Percentiles rank a stretch among this genome's conserved stretches.
Conservation (phyloP, 805 yeast genomes). For the Citeromyces nyonsensis region DNA sequence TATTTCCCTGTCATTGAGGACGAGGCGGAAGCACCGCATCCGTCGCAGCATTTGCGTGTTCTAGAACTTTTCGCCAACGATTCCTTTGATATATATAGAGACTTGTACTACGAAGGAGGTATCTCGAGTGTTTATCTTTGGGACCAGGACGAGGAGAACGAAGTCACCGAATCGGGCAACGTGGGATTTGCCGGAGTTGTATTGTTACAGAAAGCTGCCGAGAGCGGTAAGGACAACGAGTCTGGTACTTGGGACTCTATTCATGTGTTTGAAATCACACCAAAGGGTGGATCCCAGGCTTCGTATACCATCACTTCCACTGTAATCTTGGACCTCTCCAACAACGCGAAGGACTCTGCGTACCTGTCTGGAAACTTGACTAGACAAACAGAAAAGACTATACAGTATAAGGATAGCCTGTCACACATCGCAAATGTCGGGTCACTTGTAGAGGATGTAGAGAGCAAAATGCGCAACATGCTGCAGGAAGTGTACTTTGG, state of each 20-base stretch:
- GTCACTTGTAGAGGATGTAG: slow-evolving; percentile 72
- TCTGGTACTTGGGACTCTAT: slow-evolving; percentile 79
- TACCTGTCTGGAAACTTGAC: slow-evolving; percentile 73
- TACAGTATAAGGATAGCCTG: slow-evolving; percentile 29
- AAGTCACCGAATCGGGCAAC: slow-evolving; percentile 24
- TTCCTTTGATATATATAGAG: slow-evolving; percentile 85
- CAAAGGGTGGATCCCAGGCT: slow-evolving; percentile 21
- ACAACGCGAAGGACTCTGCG: slow-evolving; percentile 14
- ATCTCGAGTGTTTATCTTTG: slow-evolving; percentile 79
- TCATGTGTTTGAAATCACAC: slow-evolving; percentile 72
- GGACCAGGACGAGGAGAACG: slow-evolving; percentile 42
- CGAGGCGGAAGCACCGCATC: slow-evolving; percentile 59
- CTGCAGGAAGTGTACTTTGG: slow-evolving; percentile 92
- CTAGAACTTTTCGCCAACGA: slow-evolving; percentile 76
- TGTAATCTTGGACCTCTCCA: slow-evolving; percentile 58
- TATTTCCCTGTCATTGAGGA: slow-evolving; percentile 40
- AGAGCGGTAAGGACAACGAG: slow-evolving; percentile 16
- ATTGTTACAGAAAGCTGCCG: slow-evolving; percentile 52
- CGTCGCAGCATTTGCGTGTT: slow-evolving; percentile 49
- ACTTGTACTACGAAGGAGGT: slow-evolving; percentile 92
- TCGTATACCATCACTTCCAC: slow-evolving; percentile 74
- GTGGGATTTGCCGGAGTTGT: slow-evolving; percentile 84
- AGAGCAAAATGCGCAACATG: slow-evolving; percentile 71
- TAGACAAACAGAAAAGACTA: slow-evolving; percentile 56
- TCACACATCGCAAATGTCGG: slow-evolving; percentile 85